Evolutionary conservation across 202 grass and related monocot genomes (phyloP), one percentile per base, ranked within the genome.

Genomic region (Thinopyrum obtusiflorum): DNA sequence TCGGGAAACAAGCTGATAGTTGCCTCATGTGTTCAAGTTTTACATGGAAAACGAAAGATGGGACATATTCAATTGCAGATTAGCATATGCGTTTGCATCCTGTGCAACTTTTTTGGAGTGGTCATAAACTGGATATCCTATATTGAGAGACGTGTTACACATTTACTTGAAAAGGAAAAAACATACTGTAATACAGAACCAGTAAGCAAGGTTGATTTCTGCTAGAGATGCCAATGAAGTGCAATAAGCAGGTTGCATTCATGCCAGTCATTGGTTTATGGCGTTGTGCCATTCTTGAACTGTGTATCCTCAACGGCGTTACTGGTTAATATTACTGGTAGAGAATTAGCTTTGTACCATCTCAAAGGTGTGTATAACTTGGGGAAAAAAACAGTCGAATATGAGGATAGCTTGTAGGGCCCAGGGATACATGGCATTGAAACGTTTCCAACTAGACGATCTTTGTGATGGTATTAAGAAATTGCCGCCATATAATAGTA

Each of bases 21-120:
- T 84, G 2, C 51, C 87, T 90, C 7, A n/a, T 63, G 37, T 71
- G 51, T 64, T 76, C 60, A 81, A 64, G 49, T 68, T 62, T 26
- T 71, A 84, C 81, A 77, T 71, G 40, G 18, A 57, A 53, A 83
- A 87, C 63, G 28, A 7, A 77, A 65, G 7, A 68, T 26, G 40
- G 1, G 39, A 3, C 53, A 12, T 31, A 29, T 26, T 39, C 55
- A 64, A 31, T 68, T 77, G 28, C 74, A 46, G 61, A 84, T 70
- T 84, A 81, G 3, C 7, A 9, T 65, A 18, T 67, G 74, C 26
- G 62, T 9, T 73, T 79, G 17, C 65, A n/a, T 26, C 4, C 6
- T 73, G 42, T 15, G 36, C 36, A 63, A 36, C 3, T 76, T 81
- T 2, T 68, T 9, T 87, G 17, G 46, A 51, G 3, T 62, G 61